A percentile compares a stretch with the other conserved stretches of the same genome.
Evolutionary conservation across 2,329 filamentous ascomycete genomes (phyloP).

Genomic region (Aspergillus jensenii): DNA sequence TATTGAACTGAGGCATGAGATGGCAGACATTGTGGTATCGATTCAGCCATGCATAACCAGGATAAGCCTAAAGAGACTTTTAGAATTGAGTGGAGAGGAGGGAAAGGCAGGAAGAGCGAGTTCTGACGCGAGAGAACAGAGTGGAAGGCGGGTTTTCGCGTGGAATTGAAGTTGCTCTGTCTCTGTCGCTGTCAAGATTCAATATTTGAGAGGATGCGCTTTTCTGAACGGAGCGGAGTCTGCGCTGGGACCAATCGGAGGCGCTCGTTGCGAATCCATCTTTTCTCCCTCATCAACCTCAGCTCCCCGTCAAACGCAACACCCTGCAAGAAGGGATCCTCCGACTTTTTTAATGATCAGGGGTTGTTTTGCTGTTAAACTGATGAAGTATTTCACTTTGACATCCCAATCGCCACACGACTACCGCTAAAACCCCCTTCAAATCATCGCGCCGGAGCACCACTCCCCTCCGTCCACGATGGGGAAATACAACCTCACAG

Average conservation of each 20-base stretch:
- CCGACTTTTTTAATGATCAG: not conserved
- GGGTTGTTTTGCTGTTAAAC: not conserved
- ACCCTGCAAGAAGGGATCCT: not conserved
- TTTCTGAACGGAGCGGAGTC: constrained; percentile 30
- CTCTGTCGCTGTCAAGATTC: constrained; percentile 1
- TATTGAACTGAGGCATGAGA: constrained; percentile 64
- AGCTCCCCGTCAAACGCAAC: not conserved
- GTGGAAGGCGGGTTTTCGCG: constrained; percentile 11
- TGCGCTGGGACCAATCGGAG: constrained; percentile 38
- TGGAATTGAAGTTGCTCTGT: constrained; percentile 14
- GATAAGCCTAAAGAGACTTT: constrained; percentile 20
- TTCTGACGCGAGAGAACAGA: not conserved
- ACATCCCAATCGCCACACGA: not conserved
- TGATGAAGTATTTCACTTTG: not conserved
- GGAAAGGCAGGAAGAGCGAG: not conserved
- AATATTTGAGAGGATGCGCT: constrained; percentile 18
- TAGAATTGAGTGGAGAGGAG: not conserved
- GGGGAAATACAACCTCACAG: constrained; percentile 49
- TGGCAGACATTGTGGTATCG: constrained; percentile 58
- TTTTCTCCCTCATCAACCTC: constrained; percentile 29
- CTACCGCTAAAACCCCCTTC: not conserved
- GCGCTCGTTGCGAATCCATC: constrained; percentile 33
- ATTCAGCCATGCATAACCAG: constrained; percentile 36
- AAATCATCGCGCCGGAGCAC: not conserved
- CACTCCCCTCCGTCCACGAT: constrained; percentile 27